A percentile compares a stretch with the other conserved stretches of the same genome.
phyloP scores from a whole-genome alignment of 2,329 filamentous ascomycete species.

The Cadophora sp. region DNA sequence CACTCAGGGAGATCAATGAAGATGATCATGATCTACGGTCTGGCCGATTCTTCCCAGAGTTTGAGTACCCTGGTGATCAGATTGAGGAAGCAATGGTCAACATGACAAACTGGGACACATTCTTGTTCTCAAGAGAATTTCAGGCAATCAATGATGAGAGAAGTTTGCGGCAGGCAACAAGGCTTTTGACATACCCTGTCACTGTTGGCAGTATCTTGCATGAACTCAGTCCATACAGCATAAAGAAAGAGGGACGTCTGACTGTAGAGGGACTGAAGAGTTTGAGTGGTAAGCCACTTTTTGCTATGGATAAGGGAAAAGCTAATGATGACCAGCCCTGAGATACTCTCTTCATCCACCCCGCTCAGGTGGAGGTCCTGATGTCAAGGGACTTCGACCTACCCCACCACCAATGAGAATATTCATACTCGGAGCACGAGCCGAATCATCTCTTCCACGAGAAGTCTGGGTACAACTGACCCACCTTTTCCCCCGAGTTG shows the following conservation, averaged over 20 bases:
- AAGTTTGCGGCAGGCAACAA: slow-evolving; percentile 89
- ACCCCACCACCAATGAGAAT: slow-evolving; percentile 88
- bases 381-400: slow-evolving; percentile 80
- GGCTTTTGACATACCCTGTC: slow-evolving; percentile 90
- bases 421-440: slow-evolving; percentile 92
- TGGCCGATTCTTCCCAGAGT: slow-evolving; percentile 91
- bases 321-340: slow-evolving; percentile 64
- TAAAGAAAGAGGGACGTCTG: slow-evolving; percentile 76
- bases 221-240: slow-evolving; percentile 90
- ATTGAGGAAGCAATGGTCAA: slow-evolving; percentile 93
- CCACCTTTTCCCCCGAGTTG: slow-evolving; percentile 93
- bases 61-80: slow-evolving; percentile 86
- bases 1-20: slow-evolving; percentile 91
- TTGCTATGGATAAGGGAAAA: neutral
- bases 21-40: slow-evolving; percentile 95
- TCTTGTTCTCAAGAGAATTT: slow-evolving; percentile 91
- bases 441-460: slow-evolving; percentile 94
- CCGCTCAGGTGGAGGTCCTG: slow-evolving; percentile 73
- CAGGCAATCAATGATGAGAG: slow-evolving; percentile 90
- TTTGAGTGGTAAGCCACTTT: slow-evolving; percentile 74
- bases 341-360: slow-evolving; percentile 94
- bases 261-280: slow-evolving; percentile 92
- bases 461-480: slow-evolving; percentile 93
- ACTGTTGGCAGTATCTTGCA: slow-evolving; percentile 92
- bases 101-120: slow-evolving; percentile 99